A percentile compares a stretch with the other conserved stretches of the same genome.
phyloP scores from a whole-genome alignment of 2,329 filamentous ascomycete species.

The Claviceps sp. region DNA sequence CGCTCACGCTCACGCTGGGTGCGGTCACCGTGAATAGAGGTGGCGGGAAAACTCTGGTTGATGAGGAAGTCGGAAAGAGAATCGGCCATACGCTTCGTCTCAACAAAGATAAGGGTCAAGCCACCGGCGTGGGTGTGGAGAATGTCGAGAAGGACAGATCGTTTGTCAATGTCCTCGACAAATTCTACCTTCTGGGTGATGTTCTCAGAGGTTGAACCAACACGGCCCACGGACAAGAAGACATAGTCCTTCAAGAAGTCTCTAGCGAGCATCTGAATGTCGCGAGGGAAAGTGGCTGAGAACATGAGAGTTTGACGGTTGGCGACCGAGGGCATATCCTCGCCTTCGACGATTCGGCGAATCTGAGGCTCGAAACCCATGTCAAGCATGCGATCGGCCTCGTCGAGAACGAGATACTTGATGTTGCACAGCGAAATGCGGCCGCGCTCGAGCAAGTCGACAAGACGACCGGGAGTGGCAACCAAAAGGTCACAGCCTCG shows the following conservation, averaged over 20 bases:
- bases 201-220: constrained; percentile 99
- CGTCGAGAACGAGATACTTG: constrained; percentile 97
- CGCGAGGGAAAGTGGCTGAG: constrained; percentile 95
- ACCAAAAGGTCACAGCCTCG: constrained; percentile 92
- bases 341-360: constrained; percentile 92
- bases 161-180: constrained; percentile 93
- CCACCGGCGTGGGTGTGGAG: constrained; percentile 85
- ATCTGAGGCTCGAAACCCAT: constrained; percentile 99
- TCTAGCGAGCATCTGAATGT: constrained; percentile 97
- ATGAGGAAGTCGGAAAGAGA: constrained; percentile 95
- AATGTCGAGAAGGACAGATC: constrained; percentile 92
- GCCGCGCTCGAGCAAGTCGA: constrained; percentile 96
- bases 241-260: constrained; percentile 99
- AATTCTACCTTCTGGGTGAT: constrained; percentile 99
- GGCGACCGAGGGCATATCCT: constrained; percentile 83
- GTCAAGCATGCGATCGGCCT: constrained; percentile 99
- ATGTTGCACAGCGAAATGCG: constrained; percentile 97
- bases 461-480: constrained; percentile 90
- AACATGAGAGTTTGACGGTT: constrained; percentile 98
- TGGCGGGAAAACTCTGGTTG: constrained; percentile 96
- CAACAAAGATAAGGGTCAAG: constrained; percentile 93
- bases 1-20: constrained; percentile 98
- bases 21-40: constrained; percentile 95
- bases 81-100: constrained; percentile 99
- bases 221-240: constrained; percentile 96